A percentile compares a stretch with the other conserved stretches of the same genome.
phyloP scores from a whole-genome alignment of 2,329 filamentous ascomycete genomes.

The Fusarium dimerum region DNA sequence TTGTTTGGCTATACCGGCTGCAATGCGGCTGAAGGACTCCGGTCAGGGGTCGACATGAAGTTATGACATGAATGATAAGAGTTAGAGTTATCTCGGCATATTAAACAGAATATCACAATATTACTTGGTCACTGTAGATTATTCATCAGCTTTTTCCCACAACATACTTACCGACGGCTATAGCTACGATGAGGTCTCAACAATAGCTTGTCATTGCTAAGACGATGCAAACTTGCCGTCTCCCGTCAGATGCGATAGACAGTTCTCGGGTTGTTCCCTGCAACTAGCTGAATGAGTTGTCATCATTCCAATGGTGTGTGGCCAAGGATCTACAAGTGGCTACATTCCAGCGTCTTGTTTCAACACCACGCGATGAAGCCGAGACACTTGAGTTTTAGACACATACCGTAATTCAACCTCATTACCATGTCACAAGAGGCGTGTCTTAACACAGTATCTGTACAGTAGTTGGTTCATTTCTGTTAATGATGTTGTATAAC shows the following conservation, averaged over 20 bases:
- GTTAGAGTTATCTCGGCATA: not conserved
- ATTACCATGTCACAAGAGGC: not conserved
- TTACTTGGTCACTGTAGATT: not conserved
- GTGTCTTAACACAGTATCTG: too few relatives aligned
- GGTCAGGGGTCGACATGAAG: not conserved
- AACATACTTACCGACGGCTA: not conserved
- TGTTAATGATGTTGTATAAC: too few relatives aligned
- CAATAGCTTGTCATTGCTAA: not conserved
- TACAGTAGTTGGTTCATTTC: too few relatives aligned
- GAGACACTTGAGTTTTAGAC: slow-evolving; percentile 21
- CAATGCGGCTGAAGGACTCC: not conserved
- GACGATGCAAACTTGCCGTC: too few relatives aligned
- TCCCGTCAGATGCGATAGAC: too few relatives aligned
- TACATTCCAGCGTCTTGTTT: not conserved
- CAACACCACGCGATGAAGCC: not conserved
- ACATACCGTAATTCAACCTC: slow-evolving; percentile 17
- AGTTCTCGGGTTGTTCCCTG: not conserved
- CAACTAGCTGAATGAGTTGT: not conserved
- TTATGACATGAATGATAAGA: not conserved
- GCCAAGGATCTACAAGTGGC: not conserved
- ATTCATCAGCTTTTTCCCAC: not conserved
- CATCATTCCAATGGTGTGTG: not conserved
- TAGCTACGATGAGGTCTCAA: not conserved
- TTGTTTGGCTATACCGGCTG: not conserved
- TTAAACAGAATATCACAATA: not conserved